Evolutionary conservation across 805 yeast genomes (phyloP).

Genomic region (Saccharomycopsis lassenensis): DNA sequence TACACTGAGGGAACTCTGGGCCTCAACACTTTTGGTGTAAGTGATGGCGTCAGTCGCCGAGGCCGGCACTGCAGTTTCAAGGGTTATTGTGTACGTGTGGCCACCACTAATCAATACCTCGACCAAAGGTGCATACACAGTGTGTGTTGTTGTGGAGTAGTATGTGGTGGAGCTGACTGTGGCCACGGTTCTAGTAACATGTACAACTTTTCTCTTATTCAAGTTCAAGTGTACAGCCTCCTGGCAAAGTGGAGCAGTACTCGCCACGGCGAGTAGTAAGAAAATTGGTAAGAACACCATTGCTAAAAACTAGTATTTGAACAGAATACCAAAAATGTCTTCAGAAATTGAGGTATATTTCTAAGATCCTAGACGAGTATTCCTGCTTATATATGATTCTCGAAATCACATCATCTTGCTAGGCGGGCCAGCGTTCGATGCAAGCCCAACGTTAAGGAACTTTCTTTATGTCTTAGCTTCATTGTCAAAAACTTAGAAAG

Average conservation of each 20-base stretch:
- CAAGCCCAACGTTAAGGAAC: too few species aligned
- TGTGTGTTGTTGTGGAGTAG: conserved; percentile 26
- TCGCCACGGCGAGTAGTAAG: not conserved
- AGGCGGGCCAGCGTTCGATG: too few species aligned
- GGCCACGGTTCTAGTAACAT: conserved; percentile 22
- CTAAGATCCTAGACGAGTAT: too few species aligned
- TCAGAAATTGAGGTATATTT: too few species aligned
- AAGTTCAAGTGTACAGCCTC: conserved; percentile 5
- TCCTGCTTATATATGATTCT: too few species aligned
- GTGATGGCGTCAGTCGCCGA: conserved; percentile 22
- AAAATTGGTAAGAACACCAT: not conserved
- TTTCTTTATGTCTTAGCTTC: too few species aligned
- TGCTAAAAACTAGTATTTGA: too few species aligned
- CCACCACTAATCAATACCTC: conserved; percentile 38
- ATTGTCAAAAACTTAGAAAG: too few species aligned
- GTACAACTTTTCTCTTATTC: conserved; percentile 15
- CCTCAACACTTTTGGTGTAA: conserved; percentile 1
- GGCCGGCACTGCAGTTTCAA: conserved; percentile 21
- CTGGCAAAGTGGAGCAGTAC: conserved; percentile 16
- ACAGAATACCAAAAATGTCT: too few species aligned
- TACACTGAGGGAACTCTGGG: conserved; percentile 4
- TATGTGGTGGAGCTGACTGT: conserved; percentile 28
- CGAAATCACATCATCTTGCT: too few species aligned
- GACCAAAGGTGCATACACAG: conserved; percentile 41
- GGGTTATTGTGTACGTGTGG: conserved; percentile 38